Conservation (phyloP, 2,329 filamentous ascomycete genomes). For the Cyphellophora europaea region DNA sequence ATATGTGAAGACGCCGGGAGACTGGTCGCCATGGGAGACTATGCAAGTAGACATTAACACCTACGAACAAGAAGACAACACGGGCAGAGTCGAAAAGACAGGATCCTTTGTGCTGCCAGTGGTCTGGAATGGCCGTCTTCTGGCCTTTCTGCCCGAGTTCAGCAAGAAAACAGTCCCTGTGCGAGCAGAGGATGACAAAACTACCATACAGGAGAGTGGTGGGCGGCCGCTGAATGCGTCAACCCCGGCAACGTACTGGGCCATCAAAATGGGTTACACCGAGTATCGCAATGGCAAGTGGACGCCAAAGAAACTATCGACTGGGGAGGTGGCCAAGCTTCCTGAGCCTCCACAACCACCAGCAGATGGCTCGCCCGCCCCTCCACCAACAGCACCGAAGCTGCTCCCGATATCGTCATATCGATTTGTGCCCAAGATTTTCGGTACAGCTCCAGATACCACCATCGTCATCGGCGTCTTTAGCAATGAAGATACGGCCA, state of each 20-base stretch:
- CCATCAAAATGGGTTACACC: conserved; percentile 16
- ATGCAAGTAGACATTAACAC: not conserved
- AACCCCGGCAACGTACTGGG: conserved; percentile 6
- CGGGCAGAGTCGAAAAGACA: too few species aligned
- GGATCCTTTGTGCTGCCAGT: conserved; percentile 16
- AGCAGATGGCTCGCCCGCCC: too few species aligned
- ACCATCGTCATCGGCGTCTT: too few species aligned
- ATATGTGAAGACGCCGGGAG: not conserved
- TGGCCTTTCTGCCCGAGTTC: conserved; percentile 14
- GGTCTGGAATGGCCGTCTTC: conserved; percentile 8
- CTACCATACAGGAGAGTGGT: not conserved
- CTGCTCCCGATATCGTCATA: too few species aligned
- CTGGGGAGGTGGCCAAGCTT: too few species aligned
- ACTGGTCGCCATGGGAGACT: not conserved
- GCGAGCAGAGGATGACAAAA: too few species aligned
- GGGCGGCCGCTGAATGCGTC: not conserved
- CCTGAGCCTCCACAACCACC: too few species aligned
- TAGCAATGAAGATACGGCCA: too few species aligned
- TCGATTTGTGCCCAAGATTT: too few species aligned
- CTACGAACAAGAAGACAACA: not conserved
- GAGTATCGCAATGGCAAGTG: conserved; percentile 19
- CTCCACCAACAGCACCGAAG: too few species aligned
- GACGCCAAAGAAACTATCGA: too few species aligned
- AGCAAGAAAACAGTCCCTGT: not conserved
- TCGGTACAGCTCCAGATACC: too few species aligned